These are phyloP conservation scores for Hypoxylon sp. DNA, from an alignment of 2,329 filamentous ascomycete species.

Conservation along the genomic window DNA sequence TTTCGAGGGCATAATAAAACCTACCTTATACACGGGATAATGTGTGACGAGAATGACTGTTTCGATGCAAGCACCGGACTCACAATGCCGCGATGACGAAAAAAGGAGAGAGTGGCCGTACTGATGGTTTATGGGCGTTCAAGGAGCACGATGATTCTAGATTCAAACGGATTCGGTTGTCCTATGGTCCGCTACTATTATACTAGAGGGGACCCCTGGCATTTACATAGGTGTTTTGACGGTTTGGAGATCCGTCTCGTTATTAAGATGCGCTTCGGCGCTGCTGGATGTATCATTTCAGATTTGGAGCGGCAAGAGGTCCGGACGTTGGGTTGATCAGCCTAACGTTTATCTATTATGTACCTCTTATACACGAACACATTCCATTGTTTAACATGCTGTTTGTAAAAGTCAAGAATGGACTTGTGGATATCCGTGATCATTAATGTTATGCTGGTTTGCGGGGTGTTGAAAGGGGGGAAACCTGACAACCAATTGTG, in stretches of 20 bases:
- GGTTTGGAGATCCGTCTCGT: slow-evolving; percentile 38
- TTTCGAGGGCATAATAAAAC: slow-evolving; percentile 49
- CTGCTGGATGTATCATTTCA: slow-evolving; percentile 39
- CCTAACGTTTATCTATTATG: slow-evolving; percentile 11
- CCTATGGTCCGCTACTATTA: slow-evolving; percentile 31
- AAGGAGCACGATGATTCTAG: slow-evolving; percentile 41
- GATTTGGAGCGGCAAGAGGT: slow-evolving; percentile 14
- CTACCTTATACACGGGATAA: slow-evolving; percentile 32
- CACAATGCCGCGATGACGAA: slow-evolving; percentile 32
- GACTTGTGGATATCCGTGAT: slow-evolving; percentile 13
- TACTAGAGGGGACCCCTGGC: slow-evolving; percentile 35
- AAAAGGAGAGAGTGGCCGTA: slow-evolving; percentile 19
- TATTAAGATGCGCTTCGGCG: slow-evolving; percentile 20
- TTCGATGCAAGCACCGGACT: slow-evolving; percentile 31
- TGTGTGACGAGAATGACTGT: slow-evolving; percentile 33
- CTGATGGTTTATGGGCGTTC: slow-evolving; percentile 41
- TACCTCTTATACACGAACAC: slow-evolving; percentile 25
- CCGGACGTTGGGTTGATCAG: slow-evolving; percentile 18
- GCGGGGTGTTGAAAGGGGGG: background rate
- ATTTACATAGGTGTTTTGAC: slow-evolving; percentile 48
- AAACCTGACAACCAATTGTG: background rate
- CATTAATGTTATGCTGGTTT: background rate
- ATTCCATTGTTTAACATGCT: slow-evolving; percentile 1
- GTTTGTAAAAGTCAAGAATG: slow-evolving; percentile 10
- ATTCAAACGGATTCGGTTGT: slow-evolving; percentile 45